Percentiles rank a stretch among this genome's conserved stretches.
These are phyloP conservation scores for Flaveria brownii DNA, from an alignment of 129 eudicot genomes.

Conservation along the genomic window DNA sequence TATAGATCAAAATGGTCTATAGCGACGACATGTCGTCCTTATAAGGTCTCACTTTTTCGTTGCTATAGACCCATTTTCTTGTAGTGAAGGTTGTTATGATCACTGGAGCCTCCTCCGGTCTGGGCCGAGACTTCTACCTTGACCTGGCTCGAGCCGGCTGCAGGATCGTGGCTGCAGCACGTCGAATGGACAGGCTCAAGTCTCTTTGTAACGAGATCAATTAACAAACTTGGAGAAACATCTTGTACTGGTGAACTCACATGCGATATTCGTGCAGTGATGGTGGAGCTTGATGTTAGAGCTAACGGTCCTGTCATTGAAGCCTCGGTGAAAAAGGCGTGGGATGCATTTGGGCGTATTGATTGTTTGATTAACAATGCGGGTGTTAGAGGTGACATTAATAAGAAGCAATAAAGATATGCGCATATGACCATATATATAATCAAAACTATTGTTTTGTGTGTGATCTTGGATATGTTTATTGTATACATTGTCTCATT, in stretches of 20 bases:
- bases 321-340: slow-evolving; percentile 28
- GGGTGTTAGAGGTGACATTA: slow-evolving; percentile 49
- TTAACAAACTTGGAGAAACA: slow-evolving; percentile 8
- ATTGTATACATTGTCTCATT: too few relatives aligned
- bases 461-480: too few relatives aligned
- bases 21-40: too few relatives aligned
- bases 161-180: slow-evolving; percentile 63
- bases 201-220: slow-evolving; percentile 64
- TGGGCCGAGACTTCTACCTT: slow-evolving; percentile 61
- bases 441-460: too few relatives aligned
- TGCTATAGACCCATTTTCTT: too few relatives aligned
- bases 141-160: slow-evolving; percentile 74
- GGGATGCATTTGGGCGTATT: slow-evolving; percentile 36
- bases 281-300: slow-evolving; percentile 28
- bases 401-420: neutral
- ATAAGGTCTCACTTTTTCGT: too few relatives aligned
- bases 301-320: slow-evolving; percentile 31
- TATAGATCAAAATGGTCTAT: too few relatives aligned
- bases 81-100: slow-evolving; percentile 76
- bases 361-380: slow-evolving; percentile 58
- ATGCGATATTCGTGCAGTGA: slow-evolving; percentile 23
- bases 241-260: neutral
- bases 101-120: slow-evolving; percentile 84
- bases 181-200: slow-evolving; percentile 55
- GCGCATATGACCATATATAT: too few relatives aligned